Base-by-base conservation (phyloP, 768 basidiomycete species). In the Chalciporus pseudorubinellus region DNA sequence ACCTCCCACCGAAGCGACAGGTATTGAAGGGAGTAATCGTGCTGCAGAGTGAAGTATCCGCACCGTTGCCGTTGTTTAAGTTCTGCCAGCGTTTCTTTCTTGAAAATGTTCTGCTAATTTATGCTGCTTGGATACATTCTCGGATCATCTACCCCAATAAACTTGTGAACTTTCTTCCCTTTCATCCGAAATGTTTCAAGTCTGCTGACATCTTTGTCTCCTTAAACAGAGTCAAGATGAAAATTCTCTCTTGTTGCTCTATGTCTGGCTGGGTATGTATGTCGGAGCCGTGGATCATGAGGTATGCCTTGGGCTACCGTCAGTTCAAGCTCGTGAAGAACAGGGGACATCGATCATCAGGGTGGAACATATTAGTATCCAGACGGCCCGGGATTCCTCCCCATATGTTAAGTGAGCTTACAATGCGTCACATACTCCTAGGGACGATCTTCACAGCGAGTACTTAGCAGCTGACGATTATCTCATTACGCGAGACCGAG, bases 1-100 rank as follows among this genome's bases (percentile, higher is more conserved):
- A 28, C 59, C 60, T 12, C 47, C 68, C 10, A 49, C 55, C 16
- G 59, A 52, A 28, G 60, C 50, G 10, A 57, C 52, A 0, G 55
- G 55, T 40, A 39, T 57, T 12, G 38, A 33, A 24, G 47, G 21
- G n/a, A 47, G 22, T n/a, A 5, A 39, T 41, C 55, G 34, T n/a
- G 14, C 22, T 14, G n/a, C 44, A 16, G 36, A 52, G 55, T 52
- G 29, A 42, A 4, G 42, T 50, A 18, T 38, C 40, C 49, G 12
- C 24, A 13, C 6, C 31, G 8, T 34, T 41, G 16, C 24, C 21
- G 18, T 38, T 16, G 10, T 38, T 24, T 10, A 18, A 28, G 28
- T 42, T 39, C 34, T n/a, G n/a, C n/a, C n/a, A n/a, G n/a, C n/a
- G n/a, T 16, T 11, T 38, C 21, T 44, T 10, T 39, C 26, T 43